A percentile compares a stretch with the other conserved stretches of the same genome.
phyloP scores from a whole-genome alignment of 148 eudicot genomes.

The Amaranthus hypochondriacus region DNA sequence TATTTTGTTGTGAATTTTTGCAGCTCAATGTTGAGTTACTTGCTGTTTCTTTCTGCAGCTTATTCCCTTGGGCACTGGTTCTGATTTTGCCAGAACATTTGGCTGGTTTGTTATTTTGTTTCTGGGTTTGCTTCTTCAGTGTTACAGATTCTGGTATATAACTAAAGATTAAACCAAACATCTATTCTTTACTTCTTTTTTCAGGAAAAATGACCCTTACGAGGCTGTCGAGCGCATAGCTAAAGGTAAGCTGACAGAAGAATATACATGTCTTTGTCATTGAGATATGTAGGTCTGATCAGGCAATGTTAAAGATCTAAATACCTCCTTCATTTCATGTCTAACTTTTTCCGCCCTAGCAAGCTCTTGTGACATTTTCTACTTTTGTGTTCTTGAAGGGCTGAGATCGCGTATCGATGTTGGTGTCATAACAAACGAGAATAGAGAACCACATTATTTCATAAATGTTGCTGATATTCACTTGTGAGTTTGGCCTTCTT shows the following conservation, averaged over 20 bases:
- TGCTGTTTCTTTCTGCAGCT: conserved; percentile 47
- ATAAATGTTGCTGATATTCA: conserved; percentile 94
- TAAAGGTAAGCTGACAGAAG: conserved; percentile 49
- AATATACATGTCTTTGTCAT: not conserved
- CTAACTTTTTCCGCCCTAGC: conserved; percentile 11
- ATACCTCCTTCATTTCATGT: not conserved
- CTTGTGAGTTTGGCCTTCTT: conserved; percentile 56
- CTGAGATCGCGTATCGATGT: conserved; percentile 65
- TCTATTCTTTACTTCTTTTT: conserved; percentile 19
- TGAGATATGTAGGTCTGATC: not conserved
- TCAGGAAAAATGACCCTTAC: conserved; percentile 82
- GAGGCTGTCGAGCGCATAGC: conserved; percentile 90
- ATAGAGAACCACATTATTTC: conserved; percentile 70
- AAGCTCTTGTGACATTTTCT: conserved; percentile 22
- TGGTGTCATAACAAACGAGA: conserved; percentile 58
- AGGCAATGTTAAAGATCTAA: not conserved
- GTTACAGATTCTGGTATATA: conserved; percentile 3
- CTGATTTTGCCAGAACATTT: conserved; percentile 92
- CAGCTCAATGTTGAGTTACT: not conserved
- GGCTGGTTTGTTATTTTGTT: conserved; percentile 63
- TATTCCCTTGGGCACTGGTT: conserved; percentile 96
- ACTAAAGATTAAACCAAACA: conserved; percentile 8
- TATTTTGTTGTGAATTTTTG: conserved; percentile 11
- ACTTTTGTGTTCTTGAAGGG: conserved; percentile 49
- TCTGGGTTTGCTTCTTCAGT: conserved; percentile 4